Base-by-base conservation (phyloP, 2,329 filamentous ascomycete species). In the Penicillium capsulatum region DNA sequence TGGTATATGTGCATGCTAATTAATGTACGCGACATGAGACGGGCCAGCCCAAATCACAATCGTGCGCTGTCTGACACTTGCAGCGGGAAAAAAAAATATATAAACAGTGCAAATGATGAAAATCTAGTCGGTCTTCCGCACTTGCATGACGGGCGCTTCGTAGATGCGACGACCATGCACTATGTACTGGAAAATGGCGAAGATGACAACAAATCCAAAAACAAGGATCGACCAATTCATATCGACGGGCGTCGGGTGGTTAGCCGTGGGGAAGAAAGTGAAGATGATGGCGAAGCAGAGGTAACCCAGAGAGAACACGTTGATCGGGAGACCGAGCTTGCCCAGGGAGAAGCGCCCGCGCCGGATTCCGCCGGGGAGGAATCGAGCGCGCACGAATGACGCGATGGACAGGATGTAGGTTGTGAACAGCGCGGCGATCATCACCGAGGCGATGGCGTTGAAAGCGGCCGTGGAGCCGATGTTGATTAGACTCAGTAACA, bases 401-500 rank as follows among this genome's bases (percentile, higher is more conserved):
- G 29, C 49, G 14, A 59, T 58, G 1, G 57, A 48, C 65, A 76
- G 63, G 37, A 77, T 66, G 50, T 78, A 78, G 13, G 72, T 74
- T 14, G 68, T 67, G 34, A 77, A 70, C 11, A 77, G 65, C 1
- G 71, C 69, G 22, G 66, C 70, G 35, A 75, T 65, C 17, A 69
- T 69, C 9, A 79, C 63, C 1, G 72, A 76, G n/a, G 73, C 66
- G 45, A 77, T 69, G 40, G 70, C 73, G 50, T 76, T 73, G 56
- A 77, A 75, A 3, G 73, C 75, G 5, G 68, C 65, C 2, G 65
- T 59, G n/a, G 68, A 75, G 27, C 70, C 73, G 39, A 76, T 69
- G 57, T 73, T 74, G 61, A 76, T 75, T 11, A 75, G 59, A 7
- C 65, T 67, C 10, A 67, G 59, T 7, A 73, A 54, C 7, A 60